Conservation (phyloP, 345 rosid species). For the Rubroshorea leprosula region DNA sequence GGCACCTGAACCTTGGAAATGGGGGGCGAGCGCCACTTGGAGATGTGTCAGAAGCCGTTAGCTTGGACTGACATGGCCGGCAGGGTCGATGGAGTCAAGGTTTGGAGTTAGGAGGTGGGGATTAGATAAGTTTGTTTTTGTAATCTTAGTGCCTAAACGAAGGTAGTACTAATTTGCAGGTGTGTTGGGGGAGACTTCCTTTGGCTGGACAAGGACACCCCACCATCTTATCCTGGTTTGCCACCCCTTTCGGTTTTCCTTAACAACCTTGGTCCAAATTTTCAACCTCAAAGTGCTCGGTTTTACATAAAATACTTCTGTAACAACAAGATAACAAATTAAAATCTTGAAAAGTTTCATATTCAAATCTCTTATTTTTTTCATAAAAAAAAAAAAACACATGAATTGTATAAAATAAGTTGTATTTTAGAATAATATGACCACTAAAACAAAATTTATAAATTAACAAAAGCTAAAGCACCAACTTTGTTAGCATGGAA, state of each 20-base stretch:
- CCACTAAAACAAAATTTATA: no score
- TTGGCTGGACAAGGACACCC: constrained; percentile 27
- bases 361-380: no score
- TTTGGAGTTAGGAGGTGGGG: constrained; percentile 7
- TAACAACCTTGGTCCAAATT: background rate
- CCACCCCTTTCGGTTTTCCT: background rate
- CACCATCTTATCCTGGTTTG: constrained; percentile 28
- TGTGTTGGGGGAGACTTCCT: constrained; percentile 25
- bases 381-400: no score
- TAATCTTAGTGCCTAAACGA: background rate
- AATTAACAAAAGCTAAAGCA: no score
- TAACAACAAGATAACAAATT: no score
- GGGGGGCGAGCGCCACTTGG: constrained; percentile 39
- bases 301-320: no score
- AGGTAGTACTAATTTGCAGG: background rate
- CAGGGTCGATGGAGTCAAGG: constrained; percentile 25
- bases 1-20: constrained; percentile 22
- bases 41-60: constrained; percentile 18
- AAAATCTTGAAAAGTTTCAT: no score
- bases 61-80: constrained; percentile 26
- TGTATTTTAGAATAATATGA: no score
- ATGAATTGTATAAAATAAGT: no score
- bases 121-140: background rate
- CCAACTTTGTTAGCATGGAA: constrained; percentile 17
- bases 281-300: background rate